Percentiles rank a stretch among this genome's conserved stretches.
These are phyloP conservation scores for Jaapia argillacea DNA, from an alignment of 768 basidiomycete genomes.

Conservation along the genomic window DNA sequence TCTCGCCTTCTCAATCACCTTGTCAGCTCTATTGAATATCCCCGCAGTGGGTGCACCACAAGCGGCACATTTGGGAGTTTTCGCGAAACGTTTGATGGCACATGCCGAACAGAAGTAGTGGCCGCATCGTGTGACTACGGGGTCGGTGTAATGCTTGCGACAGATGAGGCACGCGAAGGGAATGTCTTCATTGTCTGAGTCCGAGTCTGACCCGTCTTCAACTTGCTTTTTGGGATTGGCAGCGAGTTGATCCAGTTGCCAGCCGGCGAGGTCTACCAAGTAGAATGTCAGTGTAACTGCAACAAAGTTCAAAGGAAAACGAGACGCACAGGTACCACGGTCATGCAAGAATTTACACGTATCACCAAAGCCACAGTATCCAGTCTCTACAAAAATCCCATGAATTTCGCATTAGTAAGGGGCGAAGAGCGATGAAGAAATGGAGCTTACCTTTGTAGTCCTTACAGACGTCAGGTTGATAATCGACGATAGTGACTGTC, in stretches of 20 bases:
- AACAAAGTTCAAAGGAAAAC: conserved; percentile 8
- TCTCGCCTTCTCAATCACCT: conserved; percentile 81
- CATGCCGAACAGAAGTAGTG: conserved; percentile 96
- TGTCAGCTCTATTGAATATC: conserved; percentile 93
- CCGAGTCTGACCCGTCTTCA: conserved; percentile 52
- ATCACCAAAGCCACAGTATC: conserved; percentile 98
- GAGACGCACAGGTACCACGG: conserved; percentile 78
- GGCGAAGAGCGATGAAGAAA: not conserved
- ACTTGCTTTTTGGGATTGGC: conserved; percentile 58
- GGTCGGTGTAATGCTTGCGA: conserved; percentile 89
- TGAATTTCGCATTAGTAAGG: conserved; percentile 4
- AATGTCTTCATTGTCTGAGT: conserved; percentile 71
- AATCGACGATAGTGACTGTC: conserved; percentile 92
- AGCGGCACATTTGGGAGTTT: conserved; percentile 91
- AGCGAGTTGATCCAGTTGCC: conserved; percentile 95
- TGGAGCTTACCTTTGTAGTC: conserved; percentile 87
- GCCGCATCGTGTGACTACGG: conserved; percentile 91
- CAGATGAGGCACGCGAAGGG: conserved; percentile 99
- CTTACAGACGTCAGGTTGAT: conserved; percentile 98
- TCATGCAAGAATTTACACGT: conserved; percentile 99
- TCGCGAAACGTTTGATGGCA: conserved; percentile 90
- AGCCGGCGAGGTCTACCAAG: conserved; percentile 80
- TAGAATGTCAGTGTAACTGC: not conserved
- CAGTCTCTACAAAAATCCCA: conserved; percentile 74
- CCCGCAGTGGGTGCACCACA: conserved; percentile 91